phyloP scores from a whole-genome alignment of 306 rosid species.

The Luffa aegyptiaca region DNA sequence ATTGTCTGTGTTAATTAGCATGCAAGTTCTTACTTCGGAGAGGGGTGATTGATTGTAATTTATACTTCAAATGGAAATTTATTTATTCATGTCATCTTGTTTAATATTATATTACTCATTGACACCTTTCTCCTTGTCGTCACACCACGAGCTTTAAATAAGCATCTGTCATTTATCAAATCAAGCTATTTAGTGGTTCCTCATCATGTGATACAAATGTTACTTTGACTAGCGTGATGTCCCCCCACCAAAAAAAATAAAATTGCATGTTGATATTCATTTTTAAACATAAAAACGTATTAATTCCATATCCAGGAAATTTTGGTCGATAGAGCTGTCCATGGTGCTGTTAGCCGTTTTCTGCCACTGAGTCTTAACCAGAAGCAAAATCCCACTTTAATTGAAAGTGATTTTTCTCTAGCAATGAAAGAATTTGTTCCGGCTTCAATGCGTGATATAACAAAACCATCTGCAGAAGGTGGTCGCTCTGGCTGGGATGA shows the following conservation, averaged over 20 bases:
- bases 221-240: background rate
- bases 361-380: conserved; percentile 36
- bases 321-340: conserved; percentile 89
- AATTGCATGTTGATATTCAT: background rate
- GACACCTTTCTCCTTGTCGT: background rate
- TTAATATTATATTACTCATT: too few relatives aligned
- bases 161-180: background rate
- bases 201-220: too few relatives aligned
- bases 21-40: background rate
- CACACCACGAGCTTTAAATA: background rate
- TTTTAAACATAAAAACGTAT: background rate
- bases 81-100: background rate
- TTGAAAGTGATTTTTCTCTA: conserved; percentile 61
- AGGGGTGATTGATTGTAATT: background rate
- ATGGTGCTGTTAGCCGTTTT: conserved; percentile 70
- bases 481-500: conserved; percentile 95
- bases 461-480: conserved; percentile 62
- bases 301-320: conserved; percentile 52
- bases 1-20: background rate
- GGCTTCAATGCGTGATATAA: conserved; percentile 87
- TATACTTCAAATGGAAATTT: background rate
- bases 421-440: conserved; percentile 95
- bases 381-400: conserved; percentile 49
- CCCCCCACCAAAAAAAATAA: too few relatives aligned
- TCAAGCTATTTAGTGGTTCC: background rate